Conservation (phyloP, 177 flowering plant species). For the Vitis hybrid region DNA sequence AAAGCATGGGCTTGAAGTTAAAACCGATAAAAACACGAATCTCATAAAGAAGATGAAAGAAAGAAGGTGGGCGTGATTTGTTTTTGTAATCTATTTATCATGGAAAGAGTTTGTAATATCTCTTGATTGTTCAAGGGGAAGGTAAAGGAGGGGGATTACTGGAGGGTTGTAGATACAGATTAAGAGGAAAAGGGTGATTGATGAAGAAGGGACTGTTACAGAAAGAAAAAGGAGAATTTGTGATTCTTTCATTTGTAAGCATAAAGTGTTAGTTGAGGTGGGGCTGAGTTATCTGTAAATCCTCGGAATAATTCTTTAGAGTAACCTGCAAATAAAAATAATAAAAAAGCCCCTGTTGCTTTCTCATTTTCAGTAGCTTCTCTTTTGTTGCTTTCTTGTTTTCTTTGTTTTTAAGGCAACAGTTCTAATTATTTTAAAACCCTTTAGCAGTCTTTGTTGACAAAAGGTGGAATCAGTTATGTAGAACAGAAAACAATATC, state of each 20-base stretch:
- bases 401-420: too few species aligned
- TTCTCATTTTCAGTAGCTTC: neutral
- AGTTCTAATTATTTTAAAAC: too few species aligned
- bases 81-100: constrained; percentile 4
- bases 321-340: neutral
- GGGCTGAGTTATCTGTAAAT: constrained; percentile 21
- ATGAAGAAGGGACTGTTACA: neutral
- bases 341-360: constrained; percentile 3
- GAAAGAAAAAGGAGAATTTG: constrained; percentile 15
- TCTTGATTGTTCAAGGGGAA: constrained; percentile 10
- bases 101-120: constrained; percentile 9
- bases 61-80: neutral
- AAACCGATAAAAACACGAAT: constrained; percentile 84
- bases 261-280: constrained; percentile 12
- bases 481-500: too few species aligned
- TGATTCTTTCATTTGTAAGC: constrained; percentile 31
- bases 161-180: constrained; percentile 25
- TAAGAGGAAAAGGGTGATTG: neutral
- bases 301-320: constrained; percentile 15
- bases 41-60: constrained; percentile 16
- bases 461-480: too few species aligned
- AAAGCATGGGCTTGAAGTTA: constrained; percentile 94
- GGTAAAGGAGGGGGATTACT: constrained; percentile 5
- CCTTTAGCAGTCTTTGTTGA: too few species aligned
- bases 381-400: neutral